Evolutionary conservation across 257 asterid species (phyloP), one percentile per base, ranked within the genome.

Genomic region (Knoxia roxburghii): DNA sequence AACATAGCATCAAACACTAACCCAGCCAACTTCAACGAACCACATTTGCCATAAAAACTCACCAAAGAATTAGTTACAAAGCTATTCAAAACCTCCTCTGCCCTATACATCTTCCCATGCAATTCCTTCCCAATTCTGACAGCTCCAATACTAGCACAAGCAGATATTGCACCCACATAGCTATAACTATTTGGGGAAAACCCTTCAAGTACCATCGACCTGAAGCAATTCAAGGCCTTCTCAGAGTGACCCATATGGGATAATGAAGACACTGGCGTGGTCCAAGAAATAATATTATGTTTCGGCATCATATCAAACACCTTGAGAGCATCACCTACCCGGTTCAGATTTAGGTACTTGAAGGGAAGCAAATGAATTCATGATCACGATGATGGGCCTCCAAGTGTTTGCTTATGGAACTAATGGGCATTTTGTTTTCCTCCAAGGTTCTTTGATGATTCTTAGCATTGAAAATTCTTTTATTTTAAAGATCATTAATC

Each of bases 21-120:
- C 69, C 83, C 68, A 35, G 95, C 96, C 2, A 85, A 75, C 54
- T 65, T 82, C 80, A 86, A 66, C 73, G 67, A 72, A 72, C 90
- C 86, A 65, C 95, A 86, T 82, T 88, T 91, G 41, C 96, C 90
- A 59, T 91, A 91, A 53, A 91, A 83, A 70, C 87, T 89, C 53
- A 89, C 78, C 87, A 91, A 78, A 40, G 79, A 80, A 51, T 85
- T 86, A 67, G 65, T 70, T 43, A 85, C 91, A 53, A 81, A 79
- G 66, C 77, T 75, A 70, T 84, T 87, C 7, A 75, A 63, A 30
- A 56, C 33, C 49, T 77, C 85, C 49, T 71, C 83, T 7, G 58
- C 76, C 75, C 84, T 84, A 62, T 33, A 79, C 39, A 85, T 79
- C 63, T 84, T 85, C 49, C 85, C 91, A 59, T 91, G 97, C 43